Evolutionary conservation across 176 grass and related monocot species (phyloP), one percentile per base, ranked within the genome.

Genomic region (Rhynchospora pubera): DNA sequence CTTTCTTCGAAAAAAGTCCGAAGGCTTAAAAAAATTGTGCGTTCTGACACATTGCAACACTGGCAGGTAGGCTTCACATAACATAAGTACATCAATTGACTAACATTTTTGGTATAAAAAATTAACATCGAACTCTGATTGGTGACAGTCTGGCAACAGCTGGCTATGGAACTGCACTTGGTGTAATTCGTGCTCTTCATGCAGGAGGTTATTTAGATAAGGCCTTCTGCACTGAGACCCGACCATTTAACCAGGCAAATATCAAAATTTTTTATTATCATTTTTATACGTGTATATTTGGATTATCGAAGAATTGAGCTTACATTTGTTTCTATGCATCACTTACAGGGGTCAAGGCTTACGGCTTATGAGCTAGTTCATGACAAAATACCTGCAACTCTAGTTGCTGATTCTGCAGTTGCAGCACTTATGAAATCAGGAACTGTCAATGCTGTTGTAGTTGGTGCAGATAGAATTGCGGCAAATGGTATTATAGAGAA

Each of bases 21-120:
- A 84, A 72, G 80, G 57, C 71, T 88, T 83, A 11, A 85, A 79
- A 80, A 88, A 80, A 16, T 84, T 94, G 23, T 85, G 81, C 83
- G 85, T 94, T 86, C 75, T 98, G 63, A 98, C 95, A 44, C 95
- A 98, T 66, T 98, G 95, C 62, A 98, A 98, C 83, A 98, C 95
- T 79, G 95, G 95, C 66, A 98, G 92, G 95, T 94, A 65, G 65
- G 64, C 65, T 18, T 45, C 10, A 43, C 53, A 19, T 15, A 28
- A n/a, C n/a, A n/a, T n/a, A n/a, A 71, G 4, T 24, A 73, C 42
- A 58, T 79, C 10, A 9, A 55, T 59, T 50, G 6, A 21, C 34
- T 53, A 52, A 8, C 47, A 65, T 44, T 62, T 23, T 79, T 77
- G 23, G 58, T 74, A 9, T 83, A 60, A 74, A 23, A 52, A 28